phyloP scores from a whole-genome alignment of 2,329 filamentous ascomycete genomes.

The Colletotrichum magnum region DNA sequence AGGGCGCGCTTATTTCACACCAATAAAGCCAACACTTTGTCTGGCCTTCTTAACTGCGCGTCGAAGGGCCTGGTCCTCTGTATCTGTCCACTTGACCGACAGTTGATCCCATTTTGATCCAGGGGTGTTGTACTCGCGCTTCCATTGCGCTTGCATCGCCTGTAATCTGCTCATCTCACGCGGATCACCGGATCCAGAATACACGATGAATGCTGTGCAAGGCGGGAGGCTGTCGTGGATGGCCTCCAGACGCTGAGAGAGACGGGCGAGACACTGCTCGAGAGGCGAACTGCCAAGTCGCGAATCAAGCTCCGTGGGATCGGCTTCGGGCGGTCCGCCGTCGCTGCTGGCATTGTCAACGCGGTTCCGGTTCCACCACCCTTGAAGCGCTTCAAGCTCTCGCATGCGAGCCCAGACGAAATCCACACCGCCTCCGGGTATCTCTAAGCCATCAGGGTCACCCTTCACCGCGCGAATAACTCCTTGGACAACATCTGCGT shows the following conservation, averaged over 20 bases:
- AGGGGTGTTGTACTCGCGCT: conserved; percentile 74
- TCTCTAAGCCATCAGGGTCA: conserved; percentile 69
- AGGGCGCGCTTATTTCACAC: conserved; percentile 66
- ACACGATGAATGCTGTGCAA: conserved; percentile 76
- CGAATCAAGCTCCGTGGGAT: conserved; percentile 47
- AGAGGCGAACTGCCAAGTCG: conserved; percentile 51
- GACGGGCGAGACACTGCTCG: conserved; percentile 60
- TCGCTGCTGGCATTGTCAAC: conserved; percentile 51
- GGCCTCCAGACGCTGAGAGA: conserved; percentile 65
- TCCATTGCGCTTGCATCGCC: conserved; percentile 72
- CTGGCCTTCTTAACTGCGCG: conserved; percentile 70
- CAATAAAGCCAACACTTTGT: conserved; percentile 75
- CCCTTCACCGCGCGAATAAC: conserved; percentile 72
- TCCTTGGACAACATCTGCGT: conserved; percentile 70
- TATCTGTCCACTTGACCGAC: conserved; percentile 77
- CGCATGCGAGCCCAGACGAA: conserved; percentile 78
- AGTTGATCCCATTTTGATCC: conserved; percentile 77
- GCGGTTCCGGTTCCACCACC: conserved; percentile 76
- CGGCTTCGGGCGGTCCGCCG: conserved; percentile 51
- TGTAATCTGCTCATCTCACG: conserved; percentile 75
- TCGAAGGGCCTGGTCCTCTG: conserved; percentile 74
- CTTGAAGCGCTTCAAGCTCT: conserved; percentile 74
- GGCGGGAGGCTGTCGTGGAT: conserved; percentile 73
- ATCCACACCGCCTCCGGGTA: conserved; percentile 73
- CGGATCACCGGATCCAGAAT: conserved; percentile 78